Evolutionary conservation across 2,329 filamentous ascomycete genomes (phyloP), one percentile per base, ranked within the genome.

Genomic region (Thyridium curvatum): DNA sequence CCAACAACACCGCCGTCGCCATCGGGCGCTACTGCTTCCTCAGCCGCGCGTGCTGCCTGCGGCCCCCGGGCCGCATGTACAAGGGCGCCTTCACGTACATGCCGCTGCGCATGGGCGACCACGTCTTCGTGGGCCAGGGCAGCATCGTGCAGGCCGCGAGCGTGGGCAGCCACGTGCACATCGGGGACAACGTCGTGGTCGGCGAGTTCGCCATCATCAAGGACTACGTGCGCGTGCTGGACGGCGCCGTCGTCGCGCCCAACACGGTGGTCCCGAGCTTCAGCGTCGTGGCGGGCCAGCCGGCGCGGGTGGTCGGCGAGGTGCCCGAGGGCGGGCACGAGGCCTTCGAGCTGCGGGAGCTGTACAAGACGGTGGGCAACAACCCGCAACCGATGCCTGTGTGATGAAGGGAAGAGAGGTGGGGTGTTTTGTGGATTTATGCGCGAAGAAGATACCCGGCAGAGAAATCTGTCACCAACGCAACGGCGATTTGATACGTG

Each of bases 221-320:
- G 61, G 93, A 97, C 59, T 94, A 88, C 55, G 88, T 94, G 35
- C 84, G 84, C 59, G 79, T 98, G 31, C 65, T 97, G 48, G 88
- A 95, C 43, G 84, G 84, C 21, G 79, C 86, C 0, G 82, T 96
- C 4, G 77, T 98, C 6, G 86, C 93, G 3, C 72, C 84, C 0
- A 84, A 88, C 44, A 94, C 94, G 82, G 87, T 97, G 17, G 84
- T 97, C 40, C 89, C 91, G 2, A 90, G 88, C 55, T 94, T 93
- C 58, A 90, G 83, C 40, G 78, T 97, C 40, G 89, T 98, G n/a
- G 91, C 83, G 0, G 89, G 89, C 0, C 71, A 77, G 54, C 89
- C 89, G 1, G 89, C 82, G 0, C 71, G 84, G 40, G 83, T 94
- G 35, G 74, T 94, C 4, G 88, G 86, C 2, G 88, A 94, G 64